Conservation (phyloP, 148 eudicot genomes). For the Vaccinium darrowii region DNA sequence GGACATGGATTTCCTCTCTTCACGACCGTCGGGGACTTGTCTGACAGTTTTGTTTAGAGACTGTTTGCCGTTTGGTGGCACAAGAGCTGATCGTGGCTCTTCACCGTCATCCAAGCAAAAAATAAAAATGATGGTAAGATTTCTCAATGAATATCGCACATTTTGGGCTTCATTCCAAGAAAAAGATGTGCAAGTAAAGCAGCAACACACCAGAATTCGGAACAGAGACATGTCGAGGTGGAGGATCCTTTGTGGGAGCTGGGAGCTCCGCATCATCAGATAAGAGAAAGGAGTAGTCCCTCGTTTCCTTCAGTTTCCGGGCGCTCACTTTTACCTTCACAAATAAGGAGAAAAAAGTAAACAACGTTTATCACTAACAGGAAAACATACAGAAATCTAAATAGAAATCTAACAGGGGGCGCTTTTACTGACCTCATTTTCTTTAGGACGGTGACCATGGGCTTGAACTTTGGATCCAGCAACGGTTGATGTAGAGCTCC, state of each 20-base stretch:
- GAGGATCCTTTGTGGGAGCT: conserved; percentile 40
- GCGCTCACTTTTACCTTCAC: conserved; percentile 59
- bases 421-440: conserved; percentile 38
- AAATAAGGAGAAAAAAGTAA: neutral
- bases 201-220: conserved; percentile 49
- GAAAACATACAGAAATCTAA: neutral
- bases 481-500: conserved; percentile 32
- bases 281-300: conserved; percentile 87
- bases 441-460: conserved; percentile 26
- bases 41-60: conserved; percentile 31
- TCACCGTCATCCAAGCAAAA: conserved; percentile 42
- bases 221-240: conserved; percentile 33
- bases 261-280: conserved; percentile 79
- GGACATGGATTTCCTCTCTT: conserved; percentile 41
- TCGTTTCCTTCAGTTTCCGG: conserved; percentile 60
- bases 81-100: conserved; percentile 60
- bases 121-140: conserved; percentile 48
- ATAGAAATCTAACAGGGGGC: neutral
- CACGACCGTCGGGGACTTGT: conserved; percentile 31
- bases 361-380: neutral
- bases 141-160: conserved; percentile 37
- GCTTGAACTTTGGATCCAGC: conserved; percentile 41
- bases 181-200: conserved; percentile 3
- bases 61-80: conserved; percentile 41
- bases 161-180: conserved; percentile 13